Evolutionary conservation across 208 protist species (phyloP), one percentile per base, ranked within the genome.

Genomic region (Crithidia brevicula): DNA sequence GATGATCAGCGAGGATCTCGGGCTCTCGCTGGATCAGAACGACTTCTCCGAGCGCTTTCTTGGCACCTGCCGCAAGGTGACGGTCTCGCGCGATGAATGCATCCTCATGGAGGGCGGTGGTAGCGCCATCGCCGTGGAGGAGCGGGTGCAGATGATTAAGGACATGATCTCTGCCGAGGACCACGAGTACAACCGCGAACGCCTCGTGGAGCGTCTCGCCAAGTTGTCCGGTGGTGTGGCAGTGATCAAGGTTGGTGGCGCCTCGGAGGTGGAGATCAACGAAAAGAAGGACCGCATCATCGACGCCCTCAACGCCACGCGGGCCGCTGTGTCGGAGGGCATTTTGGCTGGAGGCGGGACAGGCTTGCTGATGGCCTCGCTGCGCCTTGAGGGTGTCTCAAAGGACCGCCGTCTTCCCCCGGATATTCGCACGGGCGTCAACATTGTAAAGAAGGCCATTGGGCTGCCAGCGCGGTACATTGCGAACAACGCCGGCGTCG

Each of bases 231-330:
- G 88, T 43, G 86, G 88, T 51, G 97, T 99, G 36, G 98, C 97
- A 9, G 94, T 99, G 11, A 94, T 99, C 67, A 98, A 98, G 70
- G 95, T 99, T 31, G 99, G 99, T 36, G 99, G 99, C 43, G 94
- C 96, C 18, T 98, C 95, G 9, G 98, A 99, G 78, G 98, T 99
- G 34, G 98, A 99, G 88, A 99, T 99, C 9, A 94, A 89, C 74
- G 99, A 99, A 83, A 99, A 98, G 85, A 99, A 99, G 86, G 99
- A 99, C 79, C 92, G 98, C 66, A 96, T 99, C 45, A 95, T 97
- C 20, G 99, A 99, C 74, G 98, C 99, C 8, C 91, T 99, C 8
- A 99, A 99, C 79, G 98, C 99, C 5, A 99, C 98, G 6, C 88
- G 98, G 22, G 98, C 98, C 7, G 99, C 98, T 16, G 98, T 99